Evolutionary conservation across 345 rosid genomes (phyloP), one percentile per base, ranked within the genome.

Genomic region (Lagerstroemia speciosa): DNA sequence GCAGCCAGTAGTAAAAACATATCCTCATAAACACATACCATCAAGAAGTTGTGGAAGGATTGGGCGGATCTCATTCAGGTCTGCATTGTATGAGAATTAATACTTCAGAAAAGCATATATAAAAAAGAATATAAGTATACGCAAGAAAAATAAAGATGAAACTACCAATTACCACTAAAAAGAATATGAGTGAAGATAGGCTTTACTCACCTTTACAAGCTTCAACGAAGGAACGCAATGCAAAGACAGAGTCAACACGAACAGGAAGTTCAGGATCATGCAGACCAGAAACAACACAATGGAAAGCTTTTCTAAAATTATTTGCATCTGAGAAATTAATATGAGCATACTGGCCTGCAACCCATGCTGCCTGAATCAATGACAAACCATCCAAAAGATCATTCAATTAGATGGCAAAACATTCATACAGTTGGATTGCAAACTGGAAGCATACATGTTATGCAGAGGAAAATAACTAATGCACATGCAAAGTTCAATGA

Each of bases 161-260:
- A 22, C 55, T 31, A 12, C 14, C 14, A 27, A 27, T 9, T 41
- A 41, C 3, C 29, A n/a, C 20, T 7, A 46, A 6, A 8, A 60
- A 3, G 30, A 74, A 37, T 17, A n/a, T 40, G n/a, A 46, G 34
- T 36, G 36, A 34, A 64, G 68, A 73, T 37, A 72, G 48, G 31
- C 38, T 67, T 45, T 36, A 65, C 72, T 26, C 77, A 88, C 99
- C 95, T 82, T 78, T 85, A 78, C 98, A 89, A 64, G 96, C 99
- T 77, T 91, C 99, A 74, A 94, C 86, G 78, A 94, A 94, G 37
- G 88, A 86, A 69, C 95, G 84, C 83, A 94, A 78, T 33, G 99
- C 99, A 84, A 94, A 94, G 78, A 91, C 96, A 16, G 99, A 91
- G 76, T 94, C 99, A 72, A 94, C 92, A 76, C 98, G 92, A 80